A percentile compares a stretch with the other conserved stretches of the same genome.
phyloP scores from a whole-genome alignment of 805 yeast species.

The Lachancea cidri region DNA sequence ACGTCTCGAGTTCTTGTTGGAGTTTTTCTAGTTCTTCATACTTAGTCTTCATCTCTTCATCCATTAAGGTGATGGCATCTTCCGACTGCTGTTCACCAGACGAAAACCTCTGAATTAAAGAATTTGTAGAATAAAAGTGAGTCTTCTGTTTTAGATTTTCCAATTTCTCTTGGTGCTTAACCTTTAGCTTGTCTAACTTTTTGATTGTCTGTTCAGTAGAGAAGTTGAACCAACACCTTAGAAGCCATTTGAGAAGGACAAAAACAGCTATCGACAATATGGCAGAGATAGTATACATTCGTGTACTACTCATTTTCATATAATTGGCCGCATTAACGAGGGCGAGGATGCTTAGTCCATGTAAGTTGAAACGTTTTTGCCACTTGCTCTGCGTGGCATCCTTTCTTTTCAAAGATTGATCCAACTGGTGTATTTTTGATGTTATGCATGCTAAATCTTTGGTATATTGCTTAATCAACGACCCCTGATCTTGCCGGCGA shows the following conservation, averaged over 20 bases:
- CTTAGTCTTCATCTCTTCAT: conserved; percentile 39
- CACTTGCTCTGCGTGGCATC: conserved; percentile 14
- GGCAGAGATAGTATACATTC: conserved; percentile 1
- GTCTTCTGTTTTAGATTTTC: conserved; percentile 68
- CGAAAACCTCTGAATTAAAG: conserved; percentile 60
- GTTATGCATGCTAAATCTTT: conserved; percentile 27
- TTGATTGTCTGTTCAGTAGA: conserved; percentile 11
- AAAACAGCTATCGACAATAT: not conserved
- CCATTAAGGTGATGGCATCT: conserved; percentile 41
- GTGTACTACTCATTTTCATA: conserved; percentile 1
- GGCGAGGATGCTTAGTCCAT: conserved; percentile 14
- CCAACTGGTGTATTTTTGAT: conserved; percentile 24
- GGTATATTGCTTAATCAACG: conserved; percentile 24
- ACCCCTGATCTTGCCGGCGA: conserved; percentile 11
- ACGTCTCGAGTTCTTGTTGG: conserved; percentile 25
- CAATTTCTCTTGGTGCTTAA: conserved; percentile 48
- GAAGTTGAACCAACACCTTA: conserved; percentile 7
- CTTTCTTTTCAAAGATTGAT: conserved; percentile 17
- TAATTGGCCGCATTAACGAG: conserved; percentile 3
- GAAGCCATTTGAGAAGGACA: conserved; percentile 3
- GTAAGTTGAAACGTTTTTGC: conserved; percentile 17
- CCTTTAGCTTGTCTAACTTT: conserved; percentile 34
- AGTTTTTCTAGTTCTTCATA: conserved; percentile 37
- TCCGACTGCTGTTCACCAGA: conserved; percentile 46
- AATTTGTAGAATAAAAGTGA: conserved; percentile 69